Evolutionary conservation across 192 early-diverging fungal species (phyloP), one percentile per base, ranked within the genome.

Genomic region (Backusella mclennaniae): DNA sequence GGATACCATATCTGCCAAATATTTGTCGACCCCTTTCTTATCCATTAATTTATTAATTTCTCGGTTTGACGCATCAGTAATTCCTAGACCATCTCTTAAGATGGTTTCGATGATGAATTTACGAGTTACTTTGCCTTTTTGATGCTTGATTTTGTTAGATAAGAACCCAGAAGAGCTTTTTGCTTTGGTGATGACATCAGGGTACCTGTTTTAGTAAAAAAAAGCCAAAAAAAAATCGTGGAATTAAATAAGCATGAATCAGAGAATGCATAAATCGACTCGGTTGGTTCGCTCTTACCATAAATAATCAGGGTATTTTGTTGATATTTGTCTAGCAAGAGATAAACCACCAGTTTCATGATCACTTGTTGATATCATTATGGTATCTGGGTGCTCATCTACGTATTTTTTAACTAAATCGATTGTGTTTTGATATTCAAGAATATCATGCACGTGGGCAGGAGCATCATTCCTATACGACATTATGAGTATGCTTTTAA

Each of bases 281-380:
- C 7, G n/a, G 9, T 56, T 23, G 21, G 26, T 56, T 56, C 19
- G 21, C 19, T 26, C 14, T 74, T 81, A 82, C 94, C 94, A 96
- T 42, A 86, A 71, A 76, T 99, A 99, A 12, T 92, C 92, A 21
- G 98, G 97, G 72, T 97, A 98, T 3, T 77, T 76, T 1, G 76
- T 39, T 11, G 84, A 83, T 23, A 92, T 80, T 87, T 98, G 95
- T 76, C 90, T 87, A 36, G 87, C 96, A 31, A 96, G 85, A 0
- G 95, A 90, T 26, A 99, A 87, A 3, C 98, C 98, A 41, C 98
- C 98, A 0, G 98, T 99, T 84, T 99, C 98, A 83, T 99, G 98
- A 84, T 99, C 98, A 26, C 89, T 90, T n/a, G 84, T 91, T 63
- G 95, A 96, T 46, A 99, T 94, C 89, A 99, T 84, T 35, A 98